Base-by-base conservation (phyloP, 2,329 filamentous ascomycete species). In the Blumeriella jaapii region DNA sequence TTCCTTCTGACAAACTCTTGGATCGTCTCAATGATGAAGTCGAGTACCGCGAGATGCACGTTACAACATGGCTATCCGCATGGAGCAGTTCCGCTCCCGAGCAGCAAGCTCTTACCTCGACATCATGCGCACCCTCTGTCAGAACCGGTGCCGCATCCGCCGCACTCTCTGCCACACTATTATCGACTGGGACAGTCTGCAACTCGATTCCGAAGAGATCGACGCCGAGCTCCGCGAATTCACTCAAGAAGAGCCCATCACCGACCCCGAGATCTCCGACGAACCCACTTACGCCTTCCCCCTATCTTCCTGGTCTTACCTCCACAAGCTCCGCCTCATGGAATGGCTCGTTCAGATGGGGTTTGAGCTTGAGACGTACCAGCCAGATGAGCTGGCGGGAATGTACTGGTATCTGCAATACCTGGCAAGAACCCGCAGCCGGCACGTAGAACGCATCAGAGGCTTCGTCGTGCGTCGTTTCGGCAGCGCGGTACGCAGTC, bases 351-450 rank as follows among this genome's bases (percentile, higher is more conserved):
- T 95, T 11, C 82, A 95, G 53, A 74, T 95, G 19, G 91, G 93
- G 9, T 96, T 98, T 56, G 91, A 98, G 59, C 76, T 95, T 9
- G 79, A 89, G 27, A 73, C 94, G 7, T 96, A 96, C 58, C 77
- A 89, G 34, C 69, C 76, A 0, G 81, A 93, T 55, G 91, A 98
- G 57, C 67, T 91, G 7, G 71, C 77, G 1, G 77, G 75, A 15
- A 93, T 95, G 82, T 96, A 96, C 58, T 91, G 82, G 76, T 86
- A 94, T 56, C 62, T 94, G 44, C 73, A 82, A 47, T 73, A 83
- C 61, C 62, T 93, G 40, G 65, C 81, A 52, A 71, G 77, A 54
- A 73, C 79, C 36, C 66, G 80, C 11, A 43, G 34, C 33, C 46
- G 45, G 3, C 74, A 95, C 50, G 61, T 81, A 15, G 78, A 85